phyloP scores from a whole-genome alignment of 2,329 filamentous ascomycete species.

The Leptosphaerulina australis region DNA sequence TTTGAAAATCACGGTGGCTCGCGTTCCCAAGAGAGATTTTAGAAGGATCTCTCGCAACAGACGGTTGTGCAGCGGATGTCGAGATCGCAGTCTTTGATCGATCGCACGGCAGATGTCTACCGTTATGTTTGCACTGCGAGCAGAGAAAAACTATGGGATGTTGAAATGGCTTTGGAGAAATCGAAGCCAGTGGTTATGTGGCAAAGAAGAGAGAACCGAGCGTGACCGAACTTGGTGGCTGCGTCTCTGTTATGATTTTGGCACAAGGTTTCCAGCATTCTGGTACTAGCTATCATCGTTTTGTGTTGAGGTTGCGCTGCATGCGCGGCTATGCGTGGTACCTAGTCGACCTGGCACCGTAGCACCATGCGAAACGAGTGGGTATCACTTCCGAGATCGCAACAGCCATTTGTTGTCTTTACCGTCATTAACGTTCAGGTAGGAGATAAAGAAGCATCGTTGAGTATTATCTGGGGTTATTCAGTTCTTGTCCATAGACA shows the following conservation, averaged over 20 bases:
- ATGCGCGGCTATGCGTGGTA: constrained; percentile 5
- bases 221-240: background rate
- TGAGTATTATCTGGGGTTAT: background rate
- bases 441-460: background rate
- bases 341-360: background rate
- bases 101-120: background rate
- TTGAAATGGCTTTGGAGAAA: constrained; percentile 7
- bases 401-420: background rate
- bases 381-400: background rate
- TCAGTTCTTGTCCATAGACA: constrained; percentile 15
- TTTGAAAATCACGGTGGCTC: constrained; percentile 71
- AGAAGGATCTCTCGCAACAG: constrained; percentile 29
- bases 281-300: background rate
- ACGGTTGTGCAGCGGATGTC: background rate
- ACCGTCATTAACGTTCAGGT: background rate
- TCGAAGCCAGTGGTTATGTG: background rate
- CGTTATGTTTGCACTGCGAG: background rate
- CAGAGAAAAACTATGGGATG: constrained; percentile 11
- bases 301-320: constrained; percentile 10
- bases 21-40: constrained; percentile 41
- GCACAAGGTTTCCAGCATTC: background rate
- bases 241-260: background rate
- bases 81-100: constrained; percentile 6
- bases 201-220: background rate
- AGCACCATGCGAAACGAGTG: constrained; percentile 6